Base-by-base conservation (phyloP, 2,329 filamentous ascomycete species). In the Aspergillus pseudoterreus region DNA sequence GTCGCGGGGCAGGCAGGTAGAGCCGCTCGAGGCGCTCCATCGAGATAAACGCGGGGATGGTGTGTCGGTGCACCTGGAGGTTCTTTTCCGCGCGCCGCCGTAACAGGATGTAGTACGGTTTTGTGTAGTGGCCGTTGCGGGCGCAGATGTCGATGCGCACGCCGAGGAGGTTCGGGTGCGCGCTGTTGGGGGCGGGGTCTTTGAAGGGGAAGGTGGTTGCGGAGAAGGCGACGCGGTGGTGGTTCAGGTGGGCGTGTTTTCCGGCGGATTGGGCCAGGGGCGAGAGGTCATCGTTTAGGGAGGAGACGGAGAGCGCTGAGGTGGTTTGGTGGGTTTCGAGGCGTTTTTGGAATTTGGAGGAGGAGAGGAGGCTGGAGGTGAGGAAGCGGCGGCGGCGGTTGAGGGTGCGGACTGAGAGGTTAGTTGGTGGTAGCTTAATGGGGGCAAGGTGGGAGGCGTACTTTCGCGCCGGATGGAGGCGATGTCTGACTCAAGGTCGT, bases 181-280 rank as follows among this genome's bases (percentile, higher is more conserved):
- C 58, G 1, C 51, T 24, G 19, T 59, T 62, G 2, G 74, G 70
- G 0, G 69, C 69, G 2, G 75, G 75, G 47, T 77, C 74, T 46
- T 64, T 69, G 58, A 75, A 77, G 4, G 74, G 73, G 51, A 77
- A 77, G 2, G 72, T 63, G 1, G 74, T 77, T 10, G 71, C 64
- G 5, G 73, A 72, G 59, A 75, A 75, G 3, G 71, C 71, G 43
- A 77, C 65, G 32, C 73, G 72, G 60, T 76, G 65, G 56, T 73
- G 65, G 49, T 76, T 76, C 4, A 63, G 59, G 49, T 67, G 54
- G 30, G 63, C 54, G 54, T 74, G 71, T 38, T 61, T 62, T 15
- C 55, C 62, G 35, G 68, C 63, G 27, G 63, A 55, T 24, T 58
- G 53, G 17, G 69, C 57, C 3, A 73, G 60, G 1, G 69, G 66